A percentile compares a stretch with the other conserved stretches of the same genome.
phyloP scores from a whole-genome alignment of 768 basidiomycete species.

The Trametes cubensis region DNA sequence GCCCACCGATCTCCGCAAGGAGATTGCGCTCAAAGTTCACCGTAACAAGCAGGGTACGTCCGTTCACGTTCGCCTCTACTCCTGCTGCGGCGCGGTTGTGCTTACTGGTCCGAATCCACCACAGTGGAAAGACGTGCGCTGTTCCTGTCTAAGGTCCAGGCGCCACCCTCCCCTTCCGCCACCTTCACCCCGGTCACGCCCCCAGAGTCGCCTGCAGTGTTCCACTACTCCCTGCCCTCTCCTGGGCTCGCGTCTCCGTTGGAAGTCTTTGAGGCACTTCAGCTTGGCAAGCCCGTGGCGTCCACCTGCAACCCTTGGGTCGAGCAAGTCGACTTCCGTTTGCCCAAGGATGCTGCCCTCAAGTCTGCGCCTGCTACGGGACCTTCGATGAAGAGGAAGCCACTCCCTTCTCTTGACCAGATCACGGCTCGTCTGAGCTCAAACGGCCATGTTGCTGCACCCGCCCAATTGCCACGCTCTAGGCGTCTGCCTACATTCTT shows the following conservation, averaged over 20 bases:
- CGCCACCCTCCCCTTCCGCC: conserved; percentile 65
- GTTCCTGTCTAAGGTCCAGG: conserved; percentile 73
- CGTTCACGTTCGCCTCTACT: background rate
- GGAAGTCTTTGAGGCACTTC: conserved; percentile 55
- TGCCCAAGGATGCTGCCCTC: conserved; percentile 33
- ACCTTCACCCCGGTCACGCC: conserved; percentile 62
- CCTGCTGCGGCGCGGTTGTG: background rate
- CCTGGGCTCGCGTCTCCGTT: conserved; percentile 67
- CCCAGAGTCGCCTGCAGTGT: conserved; percentile 69
- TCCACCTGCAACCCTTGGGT: conserved; percentile 51
- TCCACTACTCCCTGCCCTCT: conserved; percentile 70
- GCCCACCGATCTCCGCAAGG: conserved; percentile 65
- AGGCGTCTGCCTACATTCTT: conserved; percentile 42
- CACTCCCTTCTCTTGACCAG: conserved; percentile 73
- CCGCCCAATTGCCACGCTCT: conserved; percentile 28
- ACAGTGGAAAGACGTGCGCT: conserved; percentile 63
- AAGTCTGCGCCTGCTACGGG: conserved; percentile 21
- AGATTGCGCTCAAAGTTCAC: conserved; percentile 73
- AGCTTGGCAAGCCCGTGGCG: conserved; percentile 22
- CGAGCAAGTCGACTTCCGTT: conserved; percentile 67
- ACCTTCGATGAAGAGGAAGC: conserved; percentile 26
- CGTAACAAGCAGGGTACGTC: conserved; percentile 72
- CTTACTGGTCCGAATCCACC: conserved; percentile 8
- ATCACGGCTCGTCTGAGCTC: conserved; percentile 65
- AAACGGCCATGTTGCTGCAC: conserved; percentile 36